Evolutionary conservation across 495 filamentous ascomycete species (phyloP).

Genomic region (Penicillium herquei): DNA sequence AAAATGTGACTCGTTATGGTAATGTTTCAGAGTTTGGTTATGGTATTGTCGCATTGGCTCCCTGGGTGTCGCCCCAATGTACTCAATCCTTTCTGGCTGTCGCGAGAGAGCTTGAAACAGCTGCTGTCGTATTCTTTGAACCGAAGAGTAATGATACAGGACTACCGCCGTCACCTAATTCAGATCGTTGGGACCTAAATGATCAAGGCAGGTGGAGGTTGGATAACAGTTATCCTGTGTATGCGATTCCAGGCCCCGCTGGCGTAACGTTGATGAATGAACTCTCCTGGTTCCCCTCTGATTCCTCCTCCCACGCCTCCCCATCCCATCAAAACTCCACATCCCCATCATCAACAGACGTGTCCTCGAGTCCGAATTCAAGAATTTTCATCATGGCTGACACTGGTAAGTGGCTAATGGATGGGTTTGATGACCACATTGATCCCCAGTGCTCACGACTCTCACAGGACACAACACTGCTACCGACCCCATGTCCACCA

Average conservation of each 20-base stretch:
- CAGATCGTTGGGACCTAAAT: constrained; percentile 63
- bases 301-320: too few species aligned
- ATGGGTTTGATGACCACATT: background rate
- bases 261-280: constrained; percentile 69
- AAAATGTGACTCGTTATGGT: constrained; percentile 67
- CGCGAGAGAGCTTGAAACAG: constrained; percentile 53
- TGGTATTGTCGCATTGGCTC: constrained; percentile 75
- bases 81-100: constrained; percentile 65
- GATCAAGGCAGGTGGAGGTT: constrained; percentile 64
- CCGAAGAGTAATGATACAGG: constrained; percentile 52
- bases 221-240: constrained; percentile 70
- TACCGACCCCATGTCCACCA: too few species aligned
- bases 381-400: constrained; percentile 65
- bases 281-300: constrained; percentile 55
- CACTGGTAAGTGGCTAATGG: constrained; percentile 45
- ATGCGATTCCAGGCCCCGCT: constrained; percentile 67
- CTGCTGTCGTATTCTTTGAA: constrained; percentile 74
- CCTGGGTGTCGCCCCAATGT: constrained; percentile 77
- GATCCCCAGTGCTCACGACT: background rate
- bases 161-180: constrained; percentile 58
- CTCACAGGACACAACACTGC: constrained; percentile 9
- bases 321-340: background rate
- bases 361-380: constrained; percentile 51
- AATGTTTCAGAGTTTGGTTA: constrained; percentile 59
- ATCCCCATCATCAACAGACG: constrained; percentile 21